Conservation (phyloP, 2,329 filamentous ascomycete genomes). For the Ascochyta fabae region DNA sequence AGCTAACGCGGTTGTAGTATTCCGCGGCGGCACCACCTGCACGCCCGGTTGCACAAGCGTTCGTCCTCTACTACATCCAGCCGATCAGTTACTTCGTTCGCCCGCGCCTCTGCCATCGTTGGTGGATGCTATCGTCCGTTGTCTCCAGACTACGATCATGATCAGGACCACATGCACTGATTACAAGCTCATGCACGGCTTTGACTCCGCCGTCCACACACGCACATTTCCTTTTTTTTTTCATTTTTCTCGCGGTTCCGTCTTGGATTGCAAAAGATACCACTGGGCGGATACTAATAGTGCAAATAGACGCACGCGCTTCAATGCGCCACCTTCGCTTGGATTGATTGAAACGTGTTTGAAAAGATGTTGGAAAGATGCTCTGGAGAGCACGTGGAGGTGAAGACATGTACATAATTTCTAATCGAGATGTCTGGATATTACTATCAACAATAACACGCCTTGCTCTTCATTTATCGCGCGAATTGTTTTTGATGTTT, state of each 20-base stretch:
- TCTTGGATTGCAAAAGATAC: conserved; percentile 11
- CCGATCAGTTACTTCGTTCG: conserved; percentile 8
- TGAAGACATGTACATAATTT: conserved; percentile 11
- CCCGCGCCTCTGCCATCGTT: conserved; percentile 10
- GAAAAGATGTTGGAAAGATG: background rate
- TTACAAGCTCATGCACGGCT: background rate
- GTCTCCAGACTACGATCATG: background rate
- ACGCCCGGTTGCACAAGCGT: conserved; percentile 8
- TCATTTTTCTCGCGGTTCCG: background rate
- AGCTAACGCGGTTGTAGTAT: conserved; percentile 21
- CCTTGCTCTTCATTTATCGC: too few relatives aligned
- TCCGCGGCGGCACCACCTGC: background rate
- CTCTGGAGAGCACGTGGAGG: background rate
- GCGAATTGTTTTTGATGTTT: too few relatives aligned
- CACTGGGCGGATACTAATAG: conserved; percentile 7
- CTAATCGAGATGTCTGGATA: conserved; percentile 11
- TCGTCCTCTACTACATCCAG: conserved; percentile 6
- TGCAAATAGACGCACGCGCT: conserved; percentile 10
- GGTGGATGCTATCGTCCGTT: conserved; percentile 12
- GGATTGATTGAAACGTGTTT: background rate
- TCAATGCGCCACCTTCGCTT: conserved; percentile 12
- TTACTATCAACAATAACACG: too few relatives aligned
- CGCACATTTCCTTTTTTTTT: conserved; percentile 7
- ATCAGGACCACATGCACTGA: background rate
- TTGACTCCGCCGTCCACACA: background rate